phyloP scores from a whole-genome alignment of 1,284 basidiomycete species.

The Phellinidium pouzarii region DNA sequence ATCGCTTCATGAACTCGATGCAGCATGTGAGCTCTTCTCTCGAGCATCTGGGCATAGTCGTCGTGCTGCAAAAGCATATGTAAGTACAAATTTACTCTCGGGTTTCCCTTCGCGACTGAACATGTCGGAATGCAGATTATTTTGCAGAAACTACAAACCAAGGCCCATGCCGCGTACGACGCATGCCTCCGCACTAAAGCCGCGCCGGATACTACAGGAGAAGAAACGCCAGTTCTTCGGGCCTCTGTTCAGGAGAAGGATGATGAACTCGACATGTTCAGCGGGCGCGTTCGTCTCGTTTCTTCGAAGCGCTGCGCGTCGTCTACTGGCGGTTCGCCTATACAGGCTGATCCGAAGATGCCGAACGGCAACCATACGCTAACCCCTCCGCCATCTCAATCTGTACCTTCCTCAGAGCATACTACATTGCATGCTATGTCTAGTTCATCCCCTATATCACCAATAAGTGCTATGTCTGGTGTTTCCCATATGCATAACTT shows the following conservation, averaged over 20 bases:
- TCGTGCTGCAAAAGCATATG: constrained; percentile 53
- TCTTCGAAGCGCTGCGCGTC: constrained; percentile 23
- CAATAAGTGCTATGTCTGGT: background rate
- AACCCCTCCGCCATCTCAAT: constrained; percentile 8
- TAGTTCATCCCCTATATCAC: background rate
- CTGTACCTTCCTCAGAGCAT: background rate
- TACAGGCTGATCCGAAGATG: background rate
- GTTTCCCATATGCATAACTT: background rate
- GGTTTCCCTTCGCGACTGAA: background rate
- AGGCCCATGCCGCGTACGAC: constrained; percentile 40
- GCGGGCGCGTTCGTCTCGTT: constrained; percentile 52
- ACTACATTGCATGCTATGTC: background rate
- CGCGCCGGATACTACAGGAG: constrained; percentile 32
- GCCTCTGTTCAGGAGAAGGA: constrained; percentile 38
- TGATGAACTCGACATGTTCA: constrained; percentile 56
- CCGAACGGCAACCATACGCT: background rate
- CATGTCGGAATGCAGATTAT: constrained; percentile 36
- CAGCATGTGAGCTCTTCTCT: constrained; percentile 51
- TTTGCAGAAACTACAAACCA: constrained; percentile 46
- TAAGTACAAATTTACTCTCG: constrained; percentile 28
- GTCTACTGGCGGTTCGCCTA: constrained; percentile 4
- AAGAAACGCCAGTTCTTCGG: constrained; percentile 26
- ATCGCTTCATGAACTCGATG: constrained; percentile 57
- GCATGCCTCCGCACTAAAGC: background rate
- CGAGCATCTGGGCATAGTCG: constrained; percentile 49